Conservation (phyloP, 306 rosid species). For the Malus orientalis region DNA sequence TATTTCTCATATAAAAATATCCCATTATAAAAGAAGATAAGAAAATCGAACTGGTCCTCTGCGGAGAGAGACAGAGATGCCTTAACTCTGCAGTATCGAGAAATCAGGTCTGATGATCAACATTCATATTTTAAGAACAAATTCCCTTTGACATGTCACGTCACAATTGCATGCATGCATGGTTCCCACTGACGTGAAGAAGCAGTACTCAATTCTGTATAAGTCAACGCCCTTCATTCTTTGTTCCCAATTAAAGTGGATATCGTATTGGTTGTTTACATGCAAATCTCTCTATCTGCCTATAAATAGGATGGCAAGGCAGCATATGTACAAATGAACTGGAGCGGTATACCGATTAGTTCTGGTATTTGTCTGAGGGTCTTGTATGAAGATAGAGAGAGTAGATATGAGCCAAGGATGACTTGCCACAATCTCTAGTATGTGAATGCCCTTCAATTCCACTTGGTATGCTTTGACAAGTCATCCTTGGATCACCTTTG, state of each 20-base stretch:
- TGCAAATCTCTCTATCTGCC: too few relatives aligned
- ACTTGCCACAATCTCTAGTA: conserved; percentile 24
- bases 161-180: not conserved
- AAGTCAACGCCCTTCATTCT: not conserved
- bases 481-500: conserved; percentile 10
- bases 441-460: not conserved
- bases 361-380: not conserved
- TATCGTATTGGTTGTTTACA: not conserved
- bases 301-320: not conserved
- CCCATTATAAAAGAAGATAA: not conserved
- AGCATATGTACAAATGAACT: not conserved
- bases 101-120: not conserved
- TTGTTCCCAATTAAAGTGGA: not conserved
- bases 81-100: not conserved
- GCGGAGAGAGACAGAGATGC: not conserved
- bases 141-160: not conserved
- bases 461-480: conserved; percentile 7
- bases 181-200: not conserved
- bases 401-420: conserved; percentile 43
- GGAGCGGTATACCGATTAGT: not conserved
- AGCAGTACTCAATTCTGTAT: not conserved
- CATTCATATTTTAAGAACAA: not conserved
- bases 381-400: conserved; percentile 28
- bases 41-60: not conserved
- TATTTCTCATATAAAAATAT: too few relatives aligned